Evolutionary conservation across 1,139 yeast genomes (phyloP).

Genomic region (Blastobotrys malaysiensis): DNA sequence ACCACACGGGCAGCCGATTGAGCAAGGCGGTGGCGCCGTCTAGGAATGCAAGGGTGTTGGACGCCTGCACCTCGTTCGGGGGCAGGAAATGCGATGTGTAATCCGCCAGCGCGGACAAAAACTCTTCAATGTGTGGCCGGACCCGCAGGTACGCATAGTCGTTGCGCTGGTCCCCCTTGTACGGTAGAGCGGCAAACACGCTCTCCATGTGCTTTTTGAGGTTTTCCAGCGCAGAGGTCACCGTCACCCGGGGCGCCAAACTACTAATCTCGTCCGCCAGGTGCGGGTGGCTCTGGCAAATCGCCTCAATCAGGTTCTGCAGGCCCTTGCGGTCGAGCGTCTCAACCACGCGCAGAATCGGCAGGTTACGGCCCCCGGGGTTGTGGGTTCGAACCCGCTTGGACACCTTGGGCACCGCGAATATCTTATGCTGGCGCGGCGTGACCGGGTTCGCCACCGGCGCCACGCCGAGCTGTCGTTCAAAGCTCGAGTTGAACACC

Average conservation of each 20-base stretch:
- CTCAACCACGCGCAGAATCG: slow-evolving; percentile 59
- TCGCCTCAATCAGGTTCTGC: slow-evolving; percentile 46
- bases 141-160: slow-evolving; percentile 89
- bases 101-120: slow-evolving; percentile 72
- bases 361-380: slow-evolving; percentile 40
- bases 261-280: slow-evolving; percentile 47
- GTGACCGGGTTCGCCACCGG: slow-evolving; percentile 3
- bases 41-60: slow-evolving; percentile 59
- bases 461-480: slow-evolving; percentile 8
- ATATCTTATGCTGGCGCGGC: slow-evolving; percentile 2
- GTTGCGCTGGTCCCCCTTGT: slow-evolving; percentile 42
- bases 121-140: slow-evolving; percentile 67
- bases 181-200: slow-evolving; percentile 56
- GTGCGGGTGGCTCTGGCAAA: slow-evolving; percentile 60
- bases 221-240: slow-evolving; percentile 47
- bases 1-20: slow-evolving; percentile 67
- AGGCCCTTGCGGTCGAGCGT: slow-evolving; percentile 55
- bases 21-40: slow-evolving; percentile 62
- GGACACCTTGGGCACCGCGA: neutral
- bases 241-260: slow-evolving; percentile 56
- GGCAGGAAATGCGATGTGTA: slow-evolving; percentile 75
- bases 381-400: slow-evolving; percentile 22
- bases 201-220: slow-evolving; percentile 44
- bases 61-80: slow-evolving; percentile 58
- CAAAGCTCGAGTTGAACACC: slow-evolving; percentile 11